Evolutionary conservation across 768 basidiomycete genomes (phyloP).

Genomic region (Lactarius quietus): DNA sequence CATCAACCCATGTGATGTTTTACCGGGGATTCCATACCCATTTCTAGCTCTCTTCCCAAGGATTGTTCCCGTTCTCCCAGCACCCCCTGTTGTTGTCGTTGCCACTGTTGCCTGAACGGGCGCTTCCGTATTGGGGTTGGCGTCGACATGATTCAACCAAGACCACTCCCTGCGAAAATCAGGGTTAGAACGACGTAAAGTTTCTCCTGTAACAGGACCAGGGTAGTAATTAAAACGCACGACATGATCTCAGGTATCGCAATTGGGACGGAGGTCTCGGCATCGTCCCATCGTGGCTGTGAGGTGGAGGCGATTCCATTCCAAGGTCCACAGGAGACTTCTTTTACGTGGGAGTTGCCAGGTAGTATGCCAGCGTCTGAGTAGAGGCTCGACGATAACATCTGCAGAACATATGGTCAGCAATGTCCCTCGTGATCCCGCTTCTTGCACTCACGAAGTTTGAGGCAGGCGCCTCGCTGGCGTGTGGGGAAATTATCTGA

Average conservation of each 20-base stretch:
- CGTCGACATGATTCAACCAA: not conserved
- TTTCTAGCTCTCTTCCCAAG: not conserved
- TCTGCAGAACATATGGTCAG: not conserved
- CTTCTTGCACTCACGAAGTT: not conserved
- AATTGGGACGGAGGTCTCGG: not conserved
- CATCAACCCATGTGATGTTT: not conserved
- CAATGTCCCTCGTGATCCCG: not conserved
- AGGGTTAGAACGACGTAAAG: not conserved
- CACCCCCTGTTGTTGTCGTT: not conserved
- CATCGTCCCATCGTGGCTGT: not conserved
- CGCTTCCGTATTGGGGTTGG: not conserved
- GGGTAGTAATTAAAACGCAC: not conserved
- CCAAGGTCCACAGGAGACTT: not conserved
- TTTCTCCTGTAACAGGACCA: not conserved
- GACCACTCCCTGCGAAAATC: not conserved
- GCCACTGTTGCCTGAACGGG: not conserved
- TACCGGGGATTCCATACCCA: not conserved
- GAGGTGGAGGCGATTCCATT: not conserved
- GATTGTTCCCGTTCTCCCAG: not conserved
- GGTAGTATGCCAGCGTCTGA: not conserved
- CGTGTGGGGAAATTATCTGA: not conserved
- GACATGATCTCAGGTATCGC: not conserved
- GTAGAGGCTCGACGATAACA: not conserved
- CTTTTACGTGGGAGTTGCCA: not conserved
- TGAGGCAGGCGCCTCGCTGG: not conserved